Evolutionary conservation across 1,284 basidiomycete species (phyloP), one percentile per base, ranked within the genome.

Genomic region (Trametes polyzona): DNA sequence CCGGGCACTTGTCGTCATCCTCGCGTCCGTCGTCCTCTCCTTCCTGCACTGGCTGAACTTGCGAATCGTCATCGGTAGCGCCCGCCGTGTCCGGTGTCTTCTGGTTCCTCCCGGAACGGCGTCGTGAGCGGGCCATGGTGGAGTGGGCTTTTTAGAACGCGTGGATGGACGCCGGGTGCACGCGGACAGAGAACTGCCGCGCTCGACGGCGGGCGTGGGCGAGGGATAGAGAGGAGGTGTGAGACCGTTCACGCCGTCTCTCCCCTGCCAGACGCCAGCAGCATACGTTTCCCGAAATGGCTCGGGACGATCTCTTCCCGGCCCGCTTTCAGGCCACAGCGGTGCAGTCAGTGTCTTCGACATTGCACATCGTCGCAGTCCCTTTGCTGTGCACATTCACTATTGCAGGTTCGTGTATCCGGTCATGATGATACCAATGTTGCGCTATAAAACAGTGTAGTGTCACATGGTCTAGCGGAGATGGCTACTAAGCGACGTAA

Each of bases 401-500:
- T 41, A 4, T 26, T 16, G 12, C 36, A 39, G 4, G 9, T 11
- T 41, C 39, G 19, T 12, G 23, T 42, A 39, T 36, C 24, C 32
- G 29, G 24, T 47, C 19, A 29, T 23, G 43, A 32, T 16, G 41
- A 17, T 42, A 54, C 41, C 49, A 33, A 29, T 52, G 48, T 52
- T 65, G 58, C 52, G 49, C 56, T 57, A 61, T 59, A 58, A 41
- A 58, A 59, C 63, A 61, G 47, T 63, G 60, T 64, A 64, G 42
- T 59, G 61, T 59, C 61, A 63, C 59, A 63, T 46, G 51, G 42
- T 67, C 66, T 67, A 67, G 62, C 57, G 52, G 47, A 48, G 51
- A 55, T 58, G 67, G 68, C 67, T 61, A 68, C 67, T 69, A 70
- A 57, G 61, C 63, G 65, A 54, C 59, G 58, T 66, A 68, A 53